Evolutionary conservation across 176 grass and related monocot genomes (phyloP), one percentile per base, ranked within the genome.

Genomic region (Avena insularis): DNA sequence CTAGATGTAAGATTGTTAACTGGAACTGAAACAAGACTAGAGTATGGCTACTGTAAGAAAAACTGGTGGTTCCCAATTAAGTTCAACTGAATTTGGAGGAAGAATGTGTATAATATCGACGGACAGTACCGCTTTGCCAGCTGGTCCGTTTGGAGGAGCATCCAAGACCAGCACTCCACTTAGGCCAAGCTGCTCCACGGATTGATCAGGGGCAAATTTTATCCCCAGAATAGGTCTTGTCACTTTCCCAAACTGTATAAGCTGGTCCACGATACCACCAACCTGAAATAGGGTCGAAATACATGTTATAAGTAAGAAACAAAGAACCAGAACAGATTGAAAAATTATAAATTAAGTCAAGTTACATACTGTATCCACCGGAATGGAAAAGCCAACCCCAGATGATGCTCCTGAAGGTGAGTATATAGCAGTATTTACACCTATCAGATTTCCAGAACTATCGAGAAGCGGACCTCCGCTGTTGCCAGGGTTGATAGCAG

Each of bases 131-230:
- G 97, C 97, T 94, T 99, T 96, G 71, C 97, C 97, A 75, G 97
- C 97, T 91, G 97, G 97, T 68, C 97, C 97, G 49, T 89, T 96
- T 80, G 91, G 56, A 85, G 97, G 94, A 75, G 97, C 97, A 94
- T 99, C 97, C 81, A 99, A 85, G 64, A 99, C 91, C 79, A 99
- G 97, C 40, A 99, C 97, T 85, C 97, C 97, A 86, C 94, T 96
- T 58, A 99, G 80, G 77, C 97, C 94, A 92, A 99, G 94, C 77
- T 99, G 97, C 62, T 99, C 97, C 55, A 99, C 97, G 61, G 97
- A 99, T 78, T 99, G 97, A 90, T 99, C 97, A 78, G 97, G 97
- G 66, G 97, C 97, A 91, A 99, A 99, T 86, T 99, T 99, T 85
- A 99, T 99, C 75, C 97, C 97, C 27, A 99, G 84, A 83, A 99